Base-by-base conservation (phyloP, 148 eudicot genomes). In the Vaccinium corymbosum region DNA sequence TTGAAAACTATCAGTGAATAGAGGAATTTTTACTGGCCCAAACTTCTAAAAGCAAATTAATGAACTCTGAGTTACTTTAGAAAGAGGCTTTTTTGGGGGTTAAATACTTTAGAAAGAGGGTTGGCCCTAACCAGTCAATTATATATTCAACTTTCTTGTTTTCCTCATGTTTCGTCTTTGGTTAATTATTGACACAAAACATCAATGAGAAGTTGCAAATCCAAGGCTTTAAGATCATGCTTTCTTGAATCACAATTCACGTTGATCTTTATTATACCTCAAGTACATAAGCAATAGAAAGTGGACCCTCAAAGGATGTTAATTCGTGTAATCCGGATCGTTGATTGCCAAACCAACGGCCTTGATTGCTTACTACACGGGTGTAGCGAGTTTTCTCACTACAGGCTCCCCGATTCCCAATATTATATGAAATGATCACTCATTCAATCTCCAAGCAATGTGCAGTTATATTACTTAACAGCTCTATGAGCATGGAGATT, bases 181-280 rank as follows among this genome's bases (percentile, higher is more conserved):
- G 38, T 25, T 68, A 25, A 68, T 62, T 62, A 62, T 62, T 62
- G 70, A 62, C 27, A 62, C 70, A n/a, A 62, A n/a, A 46, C 78
- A 38, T 46, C 52, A 42, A 74, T 42, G 20, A 9, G 25, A 74
- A 74, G 50, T 46, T 42, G 78, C 27, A 74, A 74, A 74, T 20
- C 51, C 13, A 74, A 74, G 78, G 25, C 25, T 42, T 19, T 1
- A 17, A 42, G 50, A 19, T 19, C 25, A 38, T 42, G 78, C 25
- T 74, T 74, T 19, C 78, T 74, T 74, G 27, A 74, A 74, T 74
- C 52, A 46, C 78, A 74, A 74, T 74, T 73, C 77, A 38, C 48
- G 25, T 74, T 73, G 8, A 13, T 74, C 51, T 46, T 17, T 9
- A 35, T 72, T 35, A 35, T 35, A 35, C 38, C 38, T 35, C 38